Evolutionary conservation across 2,329 filamentous ascomycete species (phyloP), one percentile per base, ranked within the genome.

Genomic region (Massarina eburnea): DNA sequence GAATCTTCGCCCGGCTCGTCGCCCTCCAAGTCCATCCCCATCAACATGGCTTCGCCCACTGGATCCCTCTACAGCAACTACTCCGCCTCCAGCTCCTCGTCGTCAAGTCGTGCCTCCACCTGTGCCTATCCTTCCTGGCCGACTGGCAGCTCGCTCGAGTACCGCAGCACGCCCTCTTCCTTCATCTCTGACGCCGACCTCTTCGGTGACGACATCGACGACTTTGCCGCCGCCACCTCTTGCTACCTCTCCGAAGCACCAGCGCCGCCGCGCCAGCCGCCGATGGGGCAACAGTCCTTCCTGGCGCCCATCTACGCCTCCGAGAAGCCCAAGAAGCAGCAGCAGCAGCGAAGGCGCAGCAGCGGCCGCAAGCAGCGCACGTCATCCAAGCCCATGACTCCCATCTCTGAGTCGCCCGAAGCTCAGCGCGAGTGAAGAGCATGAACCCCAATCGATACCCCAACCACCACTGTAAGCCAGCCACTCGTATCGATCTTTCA

Each of bases 101-200:
- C 36, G 22, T 49, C 66, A 27, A 57, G 59, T 29, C 58, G 59
- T 27, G 66, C 62, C 45, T 68, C 65, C 2, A 57, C 67, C 5
- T 72, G 70, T 57, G 69, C 70, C 36, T 72, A 66, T 48, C 70
- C 70, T 35, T 70, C 66, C 42, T 73, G 70, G 70, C 70, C 70
- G 8, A 63, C 62, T 1, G 66, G 68, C 18, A 61, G 62, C 26
- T 66, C 65, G 15, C 68, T 72, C 9, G 62, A 62, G 41, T 64
- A 66, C 50, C 61, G 62, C 54, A 66, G 58, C 55, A 54, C 64
- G 4, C 68, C 70, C 18, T 68, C 64, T 45, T 69, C 70, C 48
- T 73, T 68, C 62, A 71, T 73, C 57, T 70, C 65, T 45, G 70
- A 73, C 55, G 68, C 57, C 38, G 70, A 73, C 48, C 66, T 73